phyloP scores from a whole-genome alignment of 2,329 filamentous ascomycete species.

The Ophiocordyceps camponoti-floridani region DNA sequence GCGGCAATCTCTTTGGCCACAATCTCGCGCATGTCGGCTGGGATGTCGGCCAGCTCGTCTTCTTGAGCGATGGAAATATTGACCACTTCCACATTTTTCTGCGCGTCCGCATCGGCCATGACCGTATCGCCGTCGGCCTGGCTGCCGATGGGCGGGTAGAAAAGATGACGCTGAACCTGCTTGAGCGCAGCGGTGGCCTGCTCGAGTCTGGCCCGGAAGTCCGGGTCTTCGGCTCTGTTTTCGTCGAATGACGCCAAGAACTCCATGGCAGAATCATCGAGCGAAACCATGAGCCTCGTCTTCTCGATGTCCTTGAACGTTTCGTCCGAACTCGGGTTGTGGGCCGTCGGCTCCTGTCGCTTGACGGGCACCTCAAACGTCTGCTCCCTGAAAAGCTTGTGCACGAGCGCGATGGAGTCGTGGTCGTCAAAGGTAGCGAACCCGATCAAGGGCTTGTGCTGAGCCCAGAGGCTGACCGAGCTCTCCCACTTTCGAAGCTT shows the following conservation, averaged over 20 bases:
- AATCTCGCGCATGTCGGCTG: slow-evolving; percentile 86
- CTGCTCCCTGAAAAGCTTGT: slow-evolving; percentile 69
- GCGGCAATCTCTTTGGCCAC: slow-evolving; percentile 88
- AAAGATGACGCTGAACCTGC: slow-evolving; percentile 50
- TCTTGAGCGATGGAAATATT: slow-evolving; percentile 78
- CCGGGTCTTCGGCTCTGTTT: slow-evolving; percentile 42
- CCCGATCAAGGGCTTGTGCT: slow-evolving; percentile 62
- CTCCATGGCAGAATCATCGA: slow-evolving; percentile 68
- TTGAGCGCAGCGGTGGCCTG: slow-evolving; percentile 50
- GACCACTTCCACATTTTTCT: slow-evolving; percentile 62
- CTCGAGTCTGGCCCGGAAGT: slow-evolving; percentile 50
- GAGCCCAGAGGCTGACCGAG: slow-evolving; percentile 37
- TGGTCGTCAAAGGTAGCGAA: slow-evolving; percentile 92
- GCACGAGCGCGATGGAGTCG: slow-evolving; percentile 69
- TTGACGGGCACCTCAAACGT: slow-evolving; percentile 69
- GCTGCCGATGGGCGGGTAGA: slow-evolving; percentile 39
- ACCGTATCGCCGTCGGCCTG: slow-evolving; percentile 41
- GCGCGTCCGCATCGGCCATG: slow-evolving; percentile 39
- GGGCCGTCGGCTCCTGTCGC: slow-evolving; percentile 43
- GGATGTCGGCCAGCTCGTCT: slow-evolving; percentile 89
- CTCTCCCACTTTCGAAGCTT: slow-evolving; percentile 73
- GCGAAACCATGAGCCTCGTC: slow-evolving; percentile 49
- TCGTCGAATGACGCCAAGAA: slow-evolving; percentile 74
- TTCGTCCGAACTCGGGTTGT: slow-evolving; percentile 23
- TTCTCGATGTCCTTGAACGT: slow-evolving; percentile 44